A percentile compares a stretch with the other conserved stretches of the same genome.
These are phyloP conservation scores for Niebla homalea DNA, from an alignment of 495 filamentous ascomycete genomes.

Conservation along the genomic window DNA sequence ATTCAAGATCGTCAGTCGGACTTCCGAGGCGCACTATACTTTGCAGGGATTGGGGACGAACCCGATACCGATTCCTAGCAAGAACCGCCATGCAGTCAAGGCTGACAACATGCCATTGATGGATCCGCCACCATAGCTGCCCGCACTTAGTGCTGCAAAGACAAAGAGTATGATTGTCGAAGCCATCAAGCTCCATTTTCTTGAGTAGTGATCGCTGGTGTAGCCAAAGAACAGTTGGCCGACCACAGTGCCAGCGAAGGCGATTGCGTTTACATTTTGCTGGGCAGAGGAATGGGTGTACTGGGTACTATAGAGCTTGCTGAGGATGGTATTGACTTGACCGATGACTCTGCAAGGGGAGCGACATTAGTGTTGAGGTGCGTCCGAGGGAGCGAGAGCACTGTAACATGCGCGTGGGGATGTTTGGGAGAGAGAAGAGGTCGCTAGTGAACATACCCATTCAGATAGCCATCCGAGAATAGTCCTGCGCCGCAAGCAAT, in stretches of 20 bases:
- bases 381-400: background rate
- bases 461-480: conserved; percentile 85
- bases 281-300: conserved; percentile 55
- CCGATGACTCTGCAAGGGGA: conserved; percentile 51
- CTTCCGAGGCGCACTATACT: conserved; percentile 17
- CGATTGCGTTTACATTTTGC: conserved; percentile 60
- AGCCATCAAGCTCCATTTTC: conserved; percentile 65
- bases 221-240: conserved; percentile 77
- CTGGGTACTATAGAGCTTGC: conserved; percentile 43
- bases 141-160: conserved; percentile 67
- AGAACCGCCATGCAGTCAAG: conserved; percentile 74
- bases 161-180: conserved; percentile 73
- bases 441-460: conserved; percentile 34
- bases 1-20: conserved; percentile 26
- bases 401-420: background rate
- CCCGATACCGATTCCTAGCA: conserved; percentile 50
- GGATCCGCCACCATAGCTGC: conserved; percentile 57
- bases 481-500: conserved; percentile 82
- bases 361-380: background rate
- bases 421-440: background rate
- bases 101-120: conserved; percentile 61
- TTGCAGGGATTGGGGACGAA: conserved; percentile 3
- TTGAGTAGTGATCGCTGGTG: conserved; percentile 67
- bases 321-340: conserved; percentile 59
- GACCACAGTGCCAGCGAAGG: conserved; percentile 80